A percentile compares a stretch with the other conserved stretches of the same genome.
These are phyloP conservation scores for Centella asiatica DNA, from an alignment of 129 eudicot genomes.

Conservation along the genomic window DNA sequence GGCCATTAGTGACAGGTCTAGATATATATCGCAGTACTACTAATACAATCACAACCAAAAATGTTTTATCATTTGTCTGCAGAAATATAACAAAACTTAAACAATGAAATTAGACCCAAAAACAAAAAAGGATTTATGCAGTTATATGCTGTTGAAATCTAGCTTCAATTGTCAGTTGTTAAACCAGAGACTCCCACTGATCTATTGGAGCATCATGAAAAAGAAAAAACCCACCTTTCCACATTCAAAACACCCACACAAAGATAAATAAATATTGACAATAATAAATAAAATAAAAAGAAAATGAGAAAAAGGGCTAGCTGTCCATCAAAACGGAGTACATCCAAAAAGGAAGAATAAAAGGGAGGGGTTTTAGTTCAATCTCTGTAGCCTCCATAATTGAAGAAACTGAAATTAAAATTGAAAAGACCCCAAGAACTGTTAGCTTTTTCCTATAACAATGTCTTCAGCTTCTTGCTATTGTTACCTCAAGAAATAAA, in stretches of 20 bases:
- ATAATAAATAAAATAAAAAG: no score
- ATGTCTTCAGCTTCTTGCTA: background rate
- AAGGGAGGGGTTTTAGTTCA: conserved; percentile 3
- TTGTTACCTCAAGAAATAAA: conserved; percentile 2
- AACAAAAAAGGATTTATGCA: background rate
- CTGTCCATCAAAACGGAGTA: background rate
- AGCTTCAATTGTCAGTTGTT: background rate
- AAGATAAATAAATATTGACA: no score
- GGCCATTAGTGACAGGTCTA: conserved; percentile 54
- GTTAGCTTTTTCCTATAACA: background rate
- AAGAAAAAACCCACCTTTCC: background rate
- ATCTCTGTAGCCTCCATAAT: conserved; percentile 47
- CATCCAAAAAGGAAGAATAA: background rate
- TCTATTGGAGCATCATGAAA: background rate
- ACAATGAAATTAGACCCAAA: background rate
- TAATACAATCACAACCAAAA: conserved; percentile 30
- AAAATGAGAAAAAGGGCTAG: conserved; percentile 5
- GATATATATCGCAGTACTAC: conserved; percentile 67
- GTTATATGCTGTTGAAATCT: background rate
- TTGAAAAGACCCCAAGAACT: background rate
- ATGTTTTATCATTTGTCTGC: conserved; percentile 3
- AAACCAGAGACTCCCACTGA: background rate
- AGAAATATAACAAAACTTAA: background rate
- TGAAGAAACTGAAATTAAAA: background rate
- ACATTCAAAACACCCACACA: background rate